Conservation (phyloP, 768 basidiomycete species). For the Agrocybe pediades region DNA sequence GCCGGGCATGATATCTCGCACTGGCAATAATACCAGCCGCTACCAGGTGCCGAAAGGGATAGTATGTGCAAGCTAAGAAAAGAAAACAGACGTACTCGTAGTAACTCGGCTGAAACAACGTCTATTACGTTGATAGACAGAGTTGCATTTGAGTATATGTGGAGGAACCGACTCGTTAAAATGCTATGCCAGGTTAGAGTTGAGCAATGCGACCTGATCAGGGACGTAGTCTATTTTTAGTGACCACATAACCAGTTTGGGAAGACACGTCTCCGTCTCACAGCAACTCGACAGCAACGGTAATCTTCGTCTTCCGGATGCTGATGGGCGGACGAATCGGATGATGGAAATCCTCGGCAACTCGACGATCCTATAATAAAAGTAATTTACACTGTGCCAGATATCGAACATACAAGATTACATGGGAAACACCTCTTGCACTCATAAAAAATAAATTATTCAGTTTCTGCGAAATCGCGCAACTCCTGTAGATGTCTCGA, state of each 20-base stretch:
- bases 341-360: conserved; percentile 7
- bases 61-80: neutral
- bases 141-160: neutral
- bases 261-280: conserved; percentile 14
- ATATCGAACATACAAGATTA: conserved; percentile 7
- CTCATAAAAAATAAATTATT: conserved; percentile 21
- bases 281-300: conserved; percentile 10
- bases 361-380: conserved; percentile 3
- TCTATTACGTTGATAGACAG: conserved; percentile 2
- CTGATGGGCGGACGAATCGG: conserved; percentile 6
- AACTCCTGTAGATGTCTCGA: conserved; percentile 70
- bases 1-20: conserved; percentile 6
- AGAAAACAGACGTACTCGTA: neutral
- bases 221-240: conserved; percentile 9
- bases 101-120: neutral
- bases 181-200: conserved; percentile 5
- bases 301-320: conserved; percentile 11
- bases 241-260: neutral
- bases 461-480: conserved; percentile 61
- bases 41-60: neutral
- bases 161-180: neutral
- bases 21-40: neutral
- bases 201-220: conserved; percentile 7
- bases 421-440: conserved; percentile 4
- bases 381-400: conserved; percentile 9